These are phyloP conservation scores for Hemileccinum impolitum DNA, from an alignment of 768 basidiomycete genomes.

Conservation along the genomic window DNA sequence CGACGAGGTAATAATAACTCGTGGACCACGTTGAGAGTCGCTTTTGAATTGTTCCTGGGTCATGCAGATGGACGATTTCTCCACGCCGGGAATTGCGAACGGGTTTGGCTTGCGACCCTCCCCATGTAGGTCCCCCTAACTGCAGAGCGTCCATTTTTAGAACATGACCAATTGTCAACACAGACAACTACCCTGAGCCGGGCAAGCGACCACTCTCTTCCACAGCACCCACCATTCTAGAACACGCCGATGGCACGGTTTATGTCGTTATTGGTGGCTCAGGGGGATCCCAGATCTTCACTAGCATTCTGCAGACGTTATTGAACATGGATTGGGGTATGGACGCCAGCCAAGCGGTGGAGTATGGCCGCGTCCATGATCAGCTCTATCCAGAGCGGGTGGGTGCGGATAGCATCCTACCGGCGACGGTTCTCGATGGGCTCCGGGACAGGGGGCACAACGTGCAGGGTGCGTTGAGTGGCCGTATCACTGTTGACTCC, in stretches of 20 bases:
- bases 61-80: slow-evolving; percentile 85
- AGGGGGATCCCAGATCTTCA: slow-evolving; percentile 85
- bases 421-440: slow-evolving; percentile 49
- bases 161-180: background rate
- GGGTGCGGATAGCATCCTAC: slow-evolving; percentile 62
- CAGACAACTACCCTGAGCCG: slow-evolving; percentile 86
- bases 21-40: background rate
- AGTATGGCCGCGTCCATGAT: slow-evolving; percentile 79
- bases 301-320: slow-evolving; percentile 73
- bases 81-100: slow-evolving; percentile 79
- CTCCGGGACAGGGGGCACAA: slow-evolving; percentile 68
- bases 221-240: slow-evolving; percentile 75
- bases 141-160: background rate
- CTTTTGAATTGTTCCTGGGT: background rate
- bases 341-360: slow-evolving; percentile 79
- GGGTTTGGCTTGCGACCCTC: slow-evolving; percentile 80
- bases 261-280: slow-evolving; percentile 77
- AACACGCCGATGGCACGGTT: slow-evolving; percentile 69
- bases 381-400: slow-evolving; percentile 71
- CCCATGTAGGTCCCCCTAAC: slow-evolving; percentile 51
- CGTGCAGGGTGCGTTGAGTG: slow-evolving; percentile 48
- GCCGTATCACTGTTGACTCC: background rate
- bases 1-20: slow-evolving; percentile 57
- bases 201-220: slow-evolving; percentile 92
- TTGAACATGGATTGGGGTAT: slow-evolving; percentile 75